Evolutionary conservation across 2,329 filamentous ascomycete genomes (phyloP), one percentile per base, ranked within the genome.

Genomic region (Cryoendolithus antarcticus): DNA sequence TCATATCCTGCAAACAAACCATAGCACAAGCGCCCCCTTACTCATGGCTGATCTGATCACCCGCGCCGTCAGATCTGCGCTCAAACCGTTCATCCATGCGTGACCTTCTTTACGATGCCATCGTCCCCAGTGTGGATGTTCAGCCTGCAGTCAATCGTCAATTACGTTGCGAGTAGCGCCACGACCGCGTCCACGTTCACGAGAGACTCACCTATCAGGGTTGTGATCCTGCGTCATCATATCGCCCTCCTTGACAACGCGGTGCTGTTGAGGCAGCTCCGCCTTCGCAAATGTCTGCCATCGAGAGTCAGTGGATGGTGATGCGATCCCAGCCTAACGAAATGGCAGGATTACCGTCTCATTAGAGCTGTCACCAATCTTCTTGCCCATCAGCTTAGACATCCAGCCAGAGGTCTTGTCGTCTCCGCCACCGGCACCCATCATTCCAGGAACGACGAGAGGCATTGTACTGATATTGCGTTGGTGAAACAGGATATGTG

Each of bases 301-400:
- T 19, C 15, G 15, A 19, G 15, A 5, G 15, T 19, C 15, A 9
- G n/a, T 32, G 37, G 40, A 3, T 6, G 37, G 15, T 34, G 34
- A 4, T 34, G 35, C 21, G 35, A 41, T 24, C 27, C 11, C 36
- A n/a, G 13, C 15, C 21, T n/a, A 29, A 29, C 9, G 9, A 35
- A 21, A 19, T 12, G 4, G 30, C 30, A 32, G 15, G 8, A 48
- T 34, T 52, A 68, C 67, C 12, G 61, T 60, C 45, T 69, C 62
- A 42, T 68, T 59, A 31, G 60, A 60, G 21, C 43, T 40, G 9
- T 71, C 67, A 9, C 67, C 67, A 30, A 71, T 52, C 54, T 69
- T 69, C 65, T 71, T 71, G 48, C 67, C 67, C 51, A 65, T 60
- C 13, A 71, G 58, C 59, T 69, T 62, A 48, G 56, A 61, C 53